Base-by-base conservation (phyloP, 192 early-diverging fungal genomes). In the Funneliformis mosseae region DNA sequence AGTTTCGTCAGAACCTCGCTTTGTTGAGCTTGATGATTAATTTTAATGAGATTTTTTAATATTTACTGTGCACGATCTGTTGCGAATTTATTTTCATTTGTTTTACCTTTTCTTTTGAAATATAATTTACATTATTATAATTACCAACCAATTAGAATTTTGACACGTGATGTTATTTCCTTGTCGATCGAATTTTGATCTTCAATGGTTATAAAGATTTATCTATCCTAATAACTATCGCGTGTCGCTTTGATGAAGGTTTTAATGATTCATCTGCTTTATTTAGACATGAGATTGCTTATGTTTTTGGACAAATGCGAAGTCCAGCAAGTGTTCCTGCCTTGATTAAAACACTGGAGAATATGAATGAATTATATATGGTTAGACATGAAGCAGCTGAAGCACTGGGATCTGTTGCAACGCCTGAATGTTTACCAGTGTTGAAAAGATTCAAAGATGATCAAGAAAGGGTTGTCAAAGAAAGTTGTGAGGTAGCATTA, bases 301-400 rank as follows among this genome's bases (percentile, higher is more conserved):
- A 95, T 84, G 93, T 99, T 16, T 99, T 99, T 89, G 97, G 97
- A 72, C 96, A 99, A 84, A 91, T 99, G 91, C 96, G 97, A 88
- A 95, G 96, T 80, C 92, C 93, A 39, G 96, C 93, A 7, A 91
- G 91, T 28, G 94, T 99, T 0, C 96, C 97, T 41, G 89, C 94
- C 8, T 87, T 99, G 55, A 88, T 92, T 11, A 89, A 92, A 77
- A 88, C 92, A 8, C 88, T 99, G n/a, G 88, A 86, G 60, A 94
- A 96, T 85, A 80, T 83, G 11, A 82, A 88, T 38, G 97, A 99
- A 83, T 90, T 87, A 10, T 81, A 92, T 50, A 99, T 99, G 96
- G 97, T 99, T 5, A 92, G 97, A 21, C 97, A 99, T 82, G 97
- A 99, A 85, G 94, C 94, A 64, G 97, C 97, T 5, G 97, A 99